These are phyloP conservation scores for Ustilago loliicola DNA, from an alignment of 1,284 basidiomycete species.

Conservation along the genomic window DNA sequence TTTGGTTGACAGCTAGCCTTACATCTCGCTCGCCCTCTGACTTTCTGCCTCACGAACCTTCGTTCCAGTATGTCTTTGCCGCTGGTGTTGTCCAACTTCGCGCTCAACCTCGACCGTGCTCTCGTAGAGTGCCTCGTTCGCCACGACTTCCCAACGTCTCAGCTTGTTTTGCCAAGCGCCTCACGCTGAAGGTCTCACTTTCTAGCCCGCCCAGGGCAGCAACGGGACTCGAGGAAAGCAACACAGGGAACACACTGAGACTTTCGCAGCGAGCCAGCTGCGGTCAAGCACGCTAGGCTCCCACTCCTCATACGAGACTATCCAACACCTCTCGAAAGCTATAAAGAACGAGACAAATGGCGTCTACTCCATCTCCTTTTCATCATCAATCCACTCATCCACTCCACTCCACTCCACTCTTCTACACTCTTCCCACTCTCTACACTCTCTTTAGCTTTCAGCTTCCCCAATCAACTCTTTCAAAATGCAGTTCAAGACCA, in stretches of 20 bases:
- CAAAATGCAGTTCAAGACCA: slow-evolving; percentile 64
- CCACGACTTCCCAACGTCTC: not conserved
- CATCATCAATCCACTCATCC: slow-evolving; percentile 56
- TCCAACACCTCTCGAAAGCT: slow-evolving; percentile 28
- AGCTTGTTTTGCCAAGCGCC: slow-evolving; percentile 4
- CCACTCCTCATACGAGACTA: not conserved
- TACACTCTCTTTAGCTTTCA: slow-evolving; percentile 46
- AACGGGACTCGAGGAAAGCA: not conserved
- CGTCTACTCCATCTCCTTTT: slow-evolving; percentile 40
- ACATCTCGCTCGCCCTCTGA: too few species aligned
- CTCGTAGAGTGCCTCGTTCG: slow-evolving; percentile 8
- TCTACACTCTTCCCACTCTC: slow-evolving; percentile 32
- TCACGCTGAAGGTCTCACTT: slow-evolving; percentile 8
- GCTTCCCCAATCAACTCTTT: slow-evolving; percentile 30
- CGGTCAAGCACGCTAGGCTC: slow-evolving; percentile 19
- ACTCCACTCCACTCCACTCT: slow-evolving; percentile 53
- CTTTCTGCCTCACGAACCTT: not conserved
- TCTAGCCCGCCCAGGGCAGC: not conserved
- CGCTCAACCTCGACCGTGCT: not conserved
- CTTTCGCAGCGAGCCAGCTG: not conserved
- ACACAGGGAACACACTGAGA: slow-evolving; percentile 4
- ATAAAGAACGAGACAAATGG: slow-evolving; percentile 44
- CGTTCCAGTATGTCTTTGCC: slow-evolving; percentile 9
- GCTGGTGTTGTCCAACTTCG: slow-evolving; percentile 8
- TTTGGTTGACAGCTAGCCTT: slow-evolving; percentile 14